Base-by-base conservation (phyloP, 495 filamentous ascomycete genomes). In the Hypoxylon subgilvum region DNA sequence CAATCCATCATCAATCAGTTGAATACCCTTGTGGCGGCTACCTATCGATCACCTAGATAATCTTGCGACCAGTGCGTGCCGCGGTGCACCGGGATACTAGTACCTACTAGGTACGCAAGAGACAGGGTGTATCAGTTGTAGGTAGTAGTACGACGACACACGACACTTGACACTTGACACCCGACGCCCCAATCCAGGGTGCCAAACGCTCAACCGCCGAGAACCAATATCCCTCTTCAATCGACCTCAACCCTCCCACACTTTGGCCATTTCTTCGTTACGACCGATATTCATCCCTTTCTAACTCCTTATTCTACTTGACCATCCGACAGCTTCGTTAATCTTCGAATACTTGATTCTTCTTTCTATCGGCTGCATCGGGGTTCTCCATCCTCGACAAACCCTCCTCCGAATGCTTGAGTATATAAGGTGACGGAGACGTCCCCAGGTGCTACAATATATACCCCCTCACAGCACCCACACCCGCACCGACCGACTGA, bases 321-420 rank as follows among this genome's bases (percentile, higher is more conserved):
- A 38, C 14, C 18, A 28, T 35, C 13, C 4, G 7, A 12, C 16
- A 40, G 30, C 40, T 40, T 18, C 28, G n/a, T n/a, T n/a, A 25
- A 18, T 43, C 21, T 18, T 27, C 32, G 30, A 16, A 27, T 32
- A 27, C 23, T 48, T 53, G 19, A 19, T 17, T 50, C 36, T 57
- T 19, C 14, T 39, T 48, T 56, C 43, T 51, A 54, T 14, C 36
- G 23, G 23, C 42, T 44, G n/a, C 51, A 47, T 61, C 67, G 67
- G 50, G 57, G 58, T 65, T 41, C 42, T 45, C 52, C 18, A 43
- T 69, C 67, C 64, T 69, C 64, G 67, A 69, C 47, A 31, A 52
- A 56, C 40, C 44, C 48, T 41, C 27, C 16, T 64, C 67, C 67
- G 67, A 66, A 70, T 70, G 67, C 60, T 53, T 41, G 67, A 59